Conservation (phyloP, 2,329 filamentous ascomycete species). For the Aspergillus calidoustus region DNA sequence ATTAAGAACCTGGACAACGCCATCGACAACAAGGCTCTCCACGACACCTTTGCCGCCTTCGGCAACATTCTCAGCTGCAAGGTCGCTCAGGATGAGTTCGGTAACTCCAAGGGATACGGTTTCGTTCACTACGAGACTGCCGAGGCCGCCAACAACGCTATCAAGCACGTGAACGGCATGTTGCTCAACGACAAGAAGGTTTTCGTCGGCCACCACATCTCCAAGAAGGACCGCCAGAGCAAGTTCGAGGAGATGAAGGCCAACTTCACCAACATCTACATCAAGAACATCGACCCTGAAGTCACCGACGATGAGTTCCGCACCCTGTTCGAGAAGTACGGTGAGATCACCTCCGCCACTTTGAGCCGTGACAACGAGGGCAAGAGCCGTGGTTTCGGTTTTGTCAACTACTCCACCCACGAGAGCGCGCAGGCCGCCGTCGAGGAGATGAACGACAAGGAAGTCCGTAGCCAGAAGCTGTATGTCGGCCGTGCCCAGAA, state of each 20-base stretch:
- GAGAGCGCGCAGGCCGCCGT: slow-evolving; percentile 85
- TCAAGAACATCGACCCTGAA: slow-evolving; percentile 93
- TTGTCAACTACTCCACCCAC: slow-evolving; percentile 94
- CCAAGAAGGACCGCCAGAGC: slow-evolving; percentile 99
- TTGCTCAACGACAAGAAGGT: slow-evolving; percentile 99
- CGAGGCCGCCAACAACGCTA: slow-evolving; percentile 92
- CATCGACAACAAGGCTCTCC: slow-evolving; percentile 99
- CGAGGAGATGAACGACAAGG: slow-evolving; percentile 86
- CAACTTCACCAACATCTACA: slow-evolving; percentile 99
- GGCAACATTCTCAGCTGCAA: slow-evolving; percentile 99
- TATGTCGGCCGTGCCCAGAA: slow-evolving; percentile 99
- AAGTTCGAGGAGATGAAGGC: slow-evolving; percentile 99
- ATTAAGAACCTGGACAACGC: slow-evolving; percentile 99
- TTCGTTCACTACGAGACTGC: slow-evolving; percentile 99
- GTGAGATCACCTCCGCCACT: slow-evolving; percentile 93
- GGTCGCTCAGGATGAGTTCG: slow-evolving; percentile 95
- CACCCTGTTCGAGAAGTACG: slow-evolving; percentile 86
- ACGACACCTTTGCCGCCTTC: slow-evolving; percentile 98
- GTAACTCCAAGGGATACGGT: slow-evolving; percentile 97
- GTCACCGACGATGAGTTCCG: slow-evolving; percentile 94
- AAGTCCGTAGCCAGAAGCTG: slow-evolving; percentile 92
- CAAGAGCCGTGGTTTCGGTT: slow-evolving; percentile 94
- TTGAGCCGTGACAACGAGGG: slow-evolving; percentile 86
- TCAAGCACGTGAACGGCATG: slow-evolving; percentile 99
- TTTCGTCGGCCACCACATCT: slow-evolving; percentile 98